Evolutionary conservation across 1,284 basidiomycete genomes (phyloP), one percentile per base, ranked within the genome.

Genomic region (Abortiporus biennis): DNA sequence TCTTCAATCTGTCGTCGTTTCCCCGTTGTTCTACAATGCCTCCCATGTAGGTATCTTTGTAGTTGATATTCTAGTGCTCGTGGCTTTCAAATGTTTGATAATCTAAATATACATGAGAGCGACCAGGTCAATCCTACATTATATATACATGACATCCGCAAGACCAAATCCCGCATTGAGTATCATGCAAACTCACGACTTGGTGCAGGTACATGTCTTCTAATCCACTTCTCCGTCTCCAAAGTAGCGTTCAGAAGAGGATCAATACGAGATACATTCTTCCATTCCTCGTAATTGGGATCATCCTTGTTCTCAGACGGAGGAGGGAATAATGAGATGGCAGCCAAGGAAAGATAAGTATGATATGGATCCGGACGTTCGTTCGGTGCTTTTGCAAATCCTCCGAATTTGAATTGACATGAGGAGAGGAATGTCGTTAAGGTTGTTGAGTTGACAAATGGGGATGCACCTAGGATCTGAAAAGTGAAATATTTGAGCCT

Each of bases 341-440:
- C 82, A 0, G 92, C 92, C 17, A 95, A 65, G 2, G 89, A 82
- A 21, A 96, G 71, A 59, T 95, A 96, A 0, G 91, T 92, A 54
- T 96, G 92, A 61, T 82, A 94, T 6, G 88, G 92, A 68, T 95
- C 90, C 49, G 92, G 80, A 50, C 69, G 72, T 50, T 90, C 85
- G 8, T 76, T 80, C 0, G 86, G 85, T 2, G 79, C 78, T 57
- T 94, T 94, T 0, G 80, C 76, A 38, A 95, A 83, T 0, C 92
- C 92, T 0, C 92, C 92, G 45, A 81, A 85, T 40, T 81, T 83
- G 59, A 80, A 90, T 59, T 95, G 92, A 50, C 91, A 91, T 2
- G 63, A 58, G 0, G 76, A 68, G 15, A 95, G 62, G 54, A 91
- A 95, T 1, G 58, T 50, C 1, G 73, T 69, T 39, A 92, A 74